Evolutionary conservation across 306 rosid species (phyloP).

Genomic region (Pachyrhizus erosus): DNA sequence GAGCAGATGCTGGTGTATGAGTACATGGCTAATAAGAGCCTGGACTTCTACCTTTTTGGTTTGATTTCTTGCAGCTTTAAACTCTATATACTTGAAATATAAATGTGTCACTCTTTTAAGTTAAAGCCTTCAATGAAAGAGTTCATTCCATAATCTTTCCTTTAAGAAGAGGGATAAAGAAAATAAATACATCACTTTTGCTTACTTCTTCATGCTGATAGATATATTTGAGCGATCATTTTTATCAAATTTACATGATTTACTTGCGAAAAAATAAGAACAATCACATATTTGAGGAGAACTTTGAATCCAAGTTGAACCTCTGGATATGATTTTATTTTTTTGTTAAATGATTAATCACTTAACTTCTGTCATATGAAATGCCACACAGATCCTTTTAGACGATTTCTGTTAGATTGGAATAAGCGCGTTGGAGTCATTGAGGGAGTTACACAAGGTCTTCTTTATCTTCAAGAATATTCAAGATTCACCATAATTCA

Average conservation of each 20-base stretch:
- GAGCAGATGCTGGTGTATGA: conserved; percentile 59
- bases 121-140: no score
- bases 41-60: conserved; percentile 59
- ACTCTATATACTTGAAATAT: not conserved
- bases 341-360: not conserved
- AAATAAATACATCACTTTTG: no score
- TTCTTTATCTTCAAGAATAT: conserved; percentile 57
- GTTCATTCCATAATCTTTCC: no score
- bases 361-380: not conserved
- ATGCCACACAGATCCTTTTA: conserved; percentile 33
- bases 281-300: not conserved
- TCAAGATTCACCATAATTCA: conserved; percentile 47
- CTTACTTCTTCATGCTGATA: no score
- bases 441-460: conserved; percentile 54
- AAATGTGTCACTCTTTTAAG: no score
- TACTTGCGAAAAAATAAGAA: not conserved
- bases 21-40: conserved; percentile 61
- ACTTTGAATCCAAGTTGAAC: not conserved
- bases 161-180: no score
- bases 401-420: conserved; percentile 37
- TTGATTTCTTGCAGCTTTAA: not conserved
- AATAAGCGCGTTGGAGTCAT: conserved; percentile 40
- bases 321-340: not conserved
- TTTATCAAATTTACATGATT: no score
- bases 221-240: no score